These are phyloP conservation scores for Nevesoporus exiguus DNA, from an alignment of 768 basidiomycete species.

Conservation along the genomic window DNA sequence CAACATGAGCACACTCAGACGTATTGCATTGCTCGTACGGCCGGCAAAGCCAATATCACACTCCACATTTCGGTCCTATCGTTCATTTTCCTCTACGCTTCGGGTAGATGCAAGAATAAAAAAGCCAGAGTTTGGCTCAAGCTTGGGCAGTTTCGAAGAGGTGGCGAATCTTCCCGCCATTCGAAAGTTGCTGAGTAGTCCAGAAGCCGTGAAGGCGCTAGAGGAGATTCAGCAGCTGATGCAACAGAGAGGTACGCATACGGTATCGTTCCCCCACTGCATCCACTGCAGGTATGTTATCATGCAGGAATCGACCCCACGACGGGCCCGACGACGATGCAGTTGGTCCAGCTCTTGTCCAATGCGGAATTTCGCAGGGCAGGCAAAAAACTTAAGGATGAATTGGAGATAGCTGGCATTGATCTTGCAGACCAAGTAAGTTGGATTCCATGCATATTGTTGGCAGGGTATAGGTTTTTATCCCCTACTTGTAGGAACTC, in stretches of 20 bases:
- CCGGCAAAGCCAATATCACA: conserved; percentile 12
- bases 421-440: conserved; percentile 53
- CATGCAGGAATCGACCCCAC: conserved; percentile 47
- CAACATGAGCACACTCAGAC: conserved; percentile 25
- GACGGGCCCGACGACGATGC: conserved; percentile 45
- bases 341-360: conserved; percentile 52
- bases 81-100: conserved; percentile 31
- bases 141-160: conserved; percentile 41
- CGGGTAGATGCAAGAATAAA: conserved; percentile 28
- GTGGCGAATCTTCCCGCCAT: conserved; percentile 40
- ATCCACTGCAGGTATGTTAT: background rate
- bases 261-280: background rate
- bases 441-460: background rate
- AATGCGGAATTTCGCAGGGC: conserved; percentile 52
- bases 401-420: conserved; percentile 58
- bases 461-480: background rate
- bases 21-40: conserved; percentile 12
- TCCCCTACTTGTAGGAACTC: conserved; percentile 38
- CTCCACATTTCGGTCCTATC: conserved; percentile 13
- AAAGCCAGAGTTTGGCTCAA: conserved; percentile 30
- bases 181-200: conserved; percentile 46
- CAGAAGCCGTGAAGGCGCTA: conserved; percentile 49
- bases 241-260: conserved; percentile 43
- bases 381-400: conserved; percentile 43
- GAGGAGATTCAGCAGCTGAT: conserved; percentile 42